phyloP scores from a whole-genome alignment of 2,329 filamentous ascomycete genomes.

The Alternaria gansuensis region DNA sequence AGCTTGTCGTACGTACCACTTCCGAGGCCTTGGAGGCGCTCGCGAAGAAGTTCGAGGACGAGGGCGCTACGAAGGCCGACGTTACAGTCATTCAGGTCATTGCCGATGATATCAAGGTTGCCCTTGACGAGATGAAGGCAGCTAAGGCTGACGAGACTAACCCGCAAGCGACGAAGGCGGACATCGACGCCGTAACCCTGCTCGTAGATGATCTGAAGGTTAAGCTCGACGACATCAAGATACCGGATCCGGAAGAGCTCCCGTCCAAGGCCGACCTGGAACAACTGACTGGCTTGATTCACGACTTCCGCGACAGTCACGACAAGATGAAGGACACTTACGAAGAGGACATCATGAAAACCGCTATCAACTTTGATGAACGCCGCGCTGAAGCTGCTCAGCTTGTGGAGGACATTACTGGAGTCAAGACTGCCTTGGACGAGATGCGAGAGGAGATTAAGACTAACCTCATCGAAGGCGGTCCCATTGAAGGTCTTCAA shows the following conservation, averaged over 20 bases:
- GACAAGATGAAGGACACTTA: slow-evolving; percentile 77
- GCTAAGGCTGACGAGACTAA: slow-evolving; percentile 61
- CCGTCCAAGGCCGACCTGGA: slow-evolving; percentile 80
- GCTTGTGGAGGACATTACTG: slow-evolving; percentile 78
- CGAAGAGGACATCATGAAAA: slow-evolving; percentile 76
- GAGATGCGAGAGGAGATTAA: slow-evolving; percentile 81
- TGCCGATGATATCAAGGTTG: slow-evolving; percentile 77
- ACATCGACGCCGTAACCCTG: slow-evolving; percentile 80
- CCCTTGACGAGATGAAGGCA: slow-evolving; percentile 72
- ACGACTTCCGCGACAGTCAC: slow-evolving; percentile 65
- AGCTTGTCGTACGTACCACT: slow-evolving; percentile 76
- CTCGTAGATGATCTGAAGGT: slow-evolving; percentile 86
- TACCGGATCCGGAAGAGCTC: slow-evolving; percentile 74
- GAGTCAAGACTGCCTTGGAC: slow-evolving; percentile 79
- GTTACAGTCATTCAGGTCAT: slow-evolving; percentile 78
- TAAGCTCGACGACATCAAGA: slow-evolving; percentile 75
- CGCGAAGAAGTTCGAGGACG: slow-evolving; percentile 70
- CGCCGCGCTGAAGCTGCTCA: slow-evolving; percentile 83
- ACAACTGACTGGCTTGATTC: slow-evolving; percentile 64
- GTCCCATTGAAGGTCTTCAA: slow-evolving; percentile 67
- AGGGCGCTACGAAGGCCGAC: slow-evolving; percentile 79
- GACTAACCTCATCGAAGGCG: slow-evolving; percentile 78
- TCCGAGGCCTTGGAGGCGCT: slow-evolving; percentile 76
- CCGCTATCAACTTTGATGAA: slow-evolving; percentile 81
- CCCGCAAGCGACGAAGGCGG: slow-evolving; percentile 77